Evolutionary conservation across 169 alveolate species (phyloP), one percentile per base, ranked within the genome.

Genomic region (Babesia sp.): DNA sequence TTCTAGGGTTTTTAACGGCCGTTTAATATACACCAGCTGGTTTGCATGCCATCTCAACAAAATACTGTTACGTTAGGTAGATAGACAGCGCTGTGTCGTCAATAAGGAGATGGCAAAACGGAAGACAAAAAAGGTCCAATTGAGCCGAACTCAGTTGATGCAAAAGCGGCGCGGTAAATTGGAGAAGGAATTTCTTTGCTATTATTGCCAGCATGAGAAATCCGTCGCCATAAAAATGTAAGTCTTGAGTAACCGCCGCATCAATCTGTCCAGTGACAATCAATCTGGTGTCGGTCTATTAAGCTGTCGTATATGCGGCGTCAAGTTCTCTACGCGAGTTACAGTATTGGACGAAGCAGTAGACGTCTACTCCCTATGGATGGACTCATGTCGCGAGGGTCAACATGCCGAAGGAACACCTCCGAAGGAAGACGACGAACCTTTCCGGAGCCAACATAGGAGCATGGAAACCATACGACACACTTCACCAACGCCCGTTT

Each of bases 131-230:
- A 78, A 66, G 67, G 73, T 70, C 36, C 61, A 78, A 64, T 60
- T 57, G 36, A 64, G 81, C 75, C 71, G 73, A 60, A 29, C 87
- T 0, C 70, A 74, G 14, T 36, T 78, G 29, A 54, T 56, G 54
- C 57, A 64, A 41, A 70, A 72, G 56, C 67, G 83, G 18, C 55
- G 83, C n/a, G 83, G 83, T 66, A 96, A 96, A 69, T 84, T 95
- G 24, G 98, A 94, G 53, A 94, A 91, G 50, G 97, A 94, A 61
- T 96, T 96, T 70, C 93, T 94, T 53, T 96, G 99, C 68, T 98
- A 97, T 70, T 93, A 84, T 79, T 96, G 99, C 89, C 96, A 95
- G 73, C 95, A 96, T 72, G 91, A 84, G 34, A 90, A 91, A 60
- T 90, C 98, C 26, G 96, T 96, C 2, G 95, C 91, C 45, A 93